These are phyloP conservation scores for Fusarium liriodendri DNA, from an alignment of 2,329 filamentous ascomycete species.

Conservation along the genomic window DNA sequence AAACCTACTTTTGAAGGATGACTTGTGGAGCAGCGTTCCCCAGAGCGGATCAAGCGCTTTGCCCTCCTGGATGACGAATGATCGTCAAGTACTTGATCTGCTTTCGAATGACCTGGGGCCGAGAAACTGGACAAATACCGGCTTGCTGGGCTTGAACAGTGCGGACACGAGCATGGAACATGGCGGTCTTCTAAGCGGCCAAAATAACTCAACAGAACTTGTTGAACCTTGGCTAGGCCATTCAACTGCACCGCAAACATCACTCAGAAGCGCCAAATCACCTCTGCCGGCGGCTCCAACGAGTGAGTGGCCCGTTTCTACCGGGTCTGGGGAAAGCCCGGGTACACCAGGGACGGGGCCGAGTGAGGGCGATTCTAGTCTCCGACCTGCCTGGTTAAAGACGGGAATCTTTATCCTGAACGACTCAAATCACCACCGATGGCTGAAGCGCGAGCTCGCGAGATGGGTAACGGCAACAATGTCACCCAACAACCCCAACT, in stretches of 20 bases:
- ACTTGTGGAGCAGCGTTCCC: background rate
- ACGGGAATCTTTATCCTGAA: conserved; percentile 36
- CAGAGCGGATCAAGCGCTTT: background rate
- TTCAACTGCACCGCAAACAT: background rate
- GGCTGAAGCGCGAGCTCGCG: conserved; percentile 41
- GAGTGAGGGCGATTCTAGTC: background rate
- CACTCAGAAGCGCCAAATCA: background rate
- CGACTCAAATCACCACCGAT: conserved; percentile 41
- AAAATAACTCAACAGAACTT: background rate
- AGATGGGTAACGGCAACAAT: conserved; percentile 45
- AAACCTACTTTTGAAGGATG: background rate
- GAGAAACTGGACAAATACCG: background rate
- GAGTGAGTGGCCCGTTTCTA: background rate
- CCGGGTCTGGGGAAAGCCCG: background rate
- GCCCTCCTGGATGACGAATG: background rate
- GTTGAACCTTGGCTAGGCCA: background rate
- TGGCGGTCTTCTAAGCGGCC: background rate
- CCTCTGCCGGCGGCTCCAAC: background rate
- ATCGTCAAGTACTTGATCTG: background rate
- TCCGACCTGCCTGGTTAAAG: conserved; percentile 30
- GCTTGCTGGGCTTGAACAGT: too few species aligned
- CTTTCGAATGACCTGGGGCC: background rate
- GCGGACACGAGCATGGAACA: background rate
- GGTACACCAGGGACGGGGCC: background rate
- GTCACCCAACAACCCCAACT: conserved; percentile 49